phyloP scores from a whole-genome alignment of 2,329 filamentous ascomycete species.

The Fusarium sp. region DNA sequence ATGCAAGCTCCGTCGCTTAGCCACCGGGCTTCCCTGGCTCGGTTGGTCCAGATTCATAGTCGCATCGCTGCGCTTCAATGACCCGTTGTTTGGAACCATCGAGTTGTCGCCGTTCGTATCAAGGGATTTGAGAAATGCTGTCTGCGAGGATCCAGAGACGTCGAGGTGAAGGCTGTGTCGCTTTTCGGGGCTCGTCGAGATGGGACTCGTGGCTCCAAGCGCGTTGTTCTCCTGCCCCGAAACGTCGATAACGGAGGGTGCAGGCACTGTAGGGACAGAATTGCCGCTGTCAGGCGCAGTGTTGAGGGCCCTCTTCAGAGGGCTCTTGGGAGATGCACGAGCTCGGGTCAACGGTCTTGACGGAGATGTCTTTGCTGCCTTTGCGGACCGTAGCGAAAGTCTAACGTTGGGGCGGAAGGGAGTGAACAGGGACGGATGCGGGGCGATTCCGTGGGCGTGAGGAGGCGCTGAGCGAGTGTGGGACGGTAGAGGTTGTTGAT shows the following conservation, averaged over 20 bases:
- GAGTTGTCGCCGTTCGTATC: constrained; percentile 59
- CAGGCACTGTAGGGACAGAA: constrained; percentile 63
- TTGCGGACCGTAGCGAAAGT: constrained; percentile 75
- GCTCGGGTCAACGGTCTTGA: constrained; percentile 71
- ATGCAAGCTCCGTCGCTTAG: constrained; percentile 91
- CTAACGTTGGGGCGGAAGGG: constrained; percentile 78
- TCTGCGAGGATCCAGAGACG: constrained; percentile 67
- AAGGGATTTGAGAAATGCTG: constrained; percentile 65
- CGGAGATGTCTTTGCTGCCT: constrained; percentile 70
- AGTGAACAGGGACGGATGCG: constrained; percentile 68
- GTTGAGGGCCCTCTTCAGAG: constrained; percentile 82
- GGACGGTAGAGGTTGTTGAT: constrained; percentile 53
- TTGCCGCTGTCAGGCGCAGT: constrained; percentile 81
- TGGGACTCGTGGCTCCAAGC: constrained; percentile 55
- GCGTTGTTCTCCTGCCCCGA: constrained; percentile 63
- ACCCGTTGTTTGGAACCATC: constrained; percentile 72
- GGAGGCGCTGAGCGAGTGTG: constrained; percentile 57
- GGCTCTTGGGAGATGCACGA: constrained; percentile 84
- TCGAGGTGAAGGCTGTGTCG: constrained; percentile 73
- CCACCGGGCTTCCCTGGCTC: constrained; percentile 85
- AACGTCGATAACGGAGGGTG: constrained; percentile 55
- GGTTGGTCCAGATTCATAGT: constrained; percentile 89
- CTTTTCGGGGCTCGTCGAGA: constrained; percentile 59
- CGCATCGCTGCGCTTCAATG: constrained; percentile 91
- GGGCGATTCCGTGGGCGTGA: constrained; percentile 51